Base-by-base conservation (phyloP, 192 early-diverging fungal genomes). In the Backusella liffmaniae region DNA sequence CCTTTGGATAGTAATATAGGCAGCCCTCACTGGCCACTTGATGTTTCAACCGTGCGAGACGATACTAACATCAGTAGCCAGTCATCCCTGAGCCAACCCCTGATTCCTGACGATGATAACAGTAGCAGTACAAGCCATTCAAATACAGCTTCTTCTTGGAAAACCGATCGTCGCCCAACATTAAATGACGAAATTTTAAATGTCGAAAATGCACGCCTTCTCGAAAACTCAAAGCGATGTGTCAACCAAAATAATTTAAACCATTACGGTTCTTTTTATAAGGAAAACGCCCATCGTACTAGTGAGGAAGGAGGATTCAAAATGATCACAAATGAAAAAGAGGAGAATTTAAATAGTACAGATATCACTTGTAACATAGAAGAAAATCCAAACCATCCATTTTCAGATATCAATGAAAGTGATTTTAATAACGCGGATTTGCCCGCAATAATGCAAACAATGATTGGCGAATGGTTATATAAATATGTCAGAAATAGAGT, bases 381-480 rank as follows among this genome's bases (percentile, higher is more conserved):
- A 29, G 6, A 62, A 26, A 29, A 23, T 62, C 56, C 23, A 26
- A 29, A 62, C 26, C 26, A 62, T 29, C 56, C 56, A 26, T 62
- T 62, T 62, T 62, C 56, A 62, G 29, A 23, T 62, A 23, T 62
- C 56, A 62, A 62, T 26, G 56, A 62, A 62, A 62, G 12, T 10
- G 10, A 62, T 13, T 62, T 62, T 62, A 62, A 29, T 29, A 62
- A 62, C 23, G 9, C 29, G 21, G 56, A 62, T 62, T 23, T 71
- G 0, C 49, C 90, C 37, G 71, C 87, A 10, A 89, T 94, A 36
- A 91, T 92, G 21, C 91, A 91, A 30, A 92, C 93, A 15, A 94
- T 94, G 93, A 91, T 94, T n/a, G 93, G 93, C 1, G 87, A 91
- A 51, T 91, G 85, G 75, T 77, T 94, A 80, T 88, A 84, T 83